Percentiles rank a stretch among this genome's conserved stretches.
Evolutionary conservation across 2,329 filamentous ascomycete species (phyloP).

Genomic region (Thermomyces lanuginosus): DNA sequence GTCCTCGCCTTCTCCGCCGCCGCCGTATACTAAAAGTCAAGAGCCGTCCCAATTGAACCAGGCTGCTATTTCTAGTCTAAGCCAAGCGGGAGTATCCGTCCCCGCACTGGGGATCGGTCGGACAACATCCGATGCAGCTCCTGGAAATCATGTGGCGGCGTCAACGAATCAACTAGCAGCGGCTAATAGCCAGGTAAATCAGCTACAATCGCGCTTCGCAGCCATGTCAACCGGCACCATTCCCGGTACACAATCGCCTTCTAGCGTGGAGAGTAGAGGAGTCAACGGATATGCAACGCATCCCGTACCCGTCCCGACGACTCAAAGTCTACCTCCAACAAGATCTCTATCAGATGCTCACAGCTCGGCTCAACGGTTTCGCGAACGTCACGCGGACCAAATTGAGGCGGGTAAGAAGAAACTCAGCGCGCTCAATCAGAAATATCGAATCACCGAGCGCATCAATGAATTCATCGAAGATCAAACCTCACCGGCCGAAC

Average conservation of each 20-base stretch:
- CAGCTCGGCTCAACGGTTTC: constrained; percentile 50
- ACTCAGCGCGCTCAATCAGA: constrained; percentile 43
- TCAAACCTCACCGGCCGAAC: constrained; percentile 13
- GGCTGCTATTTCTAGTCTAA: constrained; percentile 49
- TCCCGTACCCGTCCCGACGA: no score
- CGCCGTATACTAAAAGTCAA: constrained; percentile 31
- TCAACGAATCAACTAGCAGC: constrained; percentile 17
- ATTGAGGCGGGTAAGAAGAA: constrained; percentile 43
- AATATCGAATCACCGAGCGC: constrained; percentile 40
- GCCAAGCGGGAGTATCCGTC: constrained; percentile 60
- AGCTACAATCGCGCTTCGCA: constrained; percentile 53
- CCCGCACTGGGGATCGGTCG: constrained; percentile 57
- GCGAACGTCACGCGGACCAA: constrained; percentile 53
- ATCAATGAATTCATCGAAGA: constrained; percentile 33
- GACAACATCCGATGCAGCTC: no score
- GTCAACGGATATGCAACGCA: no score
- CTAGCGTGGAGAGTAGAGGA: constrained; percentile 8
- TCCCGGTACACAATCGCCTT: constrained; percentile 14
- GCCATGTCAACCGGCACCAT: constrained; percentile 35
- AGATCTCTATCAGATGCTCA: constrained; percentile 35
- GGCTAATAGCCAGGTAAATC: constrained; percentile 37
- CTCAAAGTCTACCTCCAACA: constrained; percentile 10
- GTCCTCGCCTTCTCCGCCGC: constrained; percentile 26
- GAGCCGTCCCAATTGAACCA: constrained; percentile 33
- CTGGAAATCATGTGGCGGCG: no score